A percentile compares a stretch with the other conserved stretches of the same genome.
Evolutionary conservation across 2,329 filamentous ascomycete species (phyloP).

Genomic region (Amesomyces nigricolor): DNA sequence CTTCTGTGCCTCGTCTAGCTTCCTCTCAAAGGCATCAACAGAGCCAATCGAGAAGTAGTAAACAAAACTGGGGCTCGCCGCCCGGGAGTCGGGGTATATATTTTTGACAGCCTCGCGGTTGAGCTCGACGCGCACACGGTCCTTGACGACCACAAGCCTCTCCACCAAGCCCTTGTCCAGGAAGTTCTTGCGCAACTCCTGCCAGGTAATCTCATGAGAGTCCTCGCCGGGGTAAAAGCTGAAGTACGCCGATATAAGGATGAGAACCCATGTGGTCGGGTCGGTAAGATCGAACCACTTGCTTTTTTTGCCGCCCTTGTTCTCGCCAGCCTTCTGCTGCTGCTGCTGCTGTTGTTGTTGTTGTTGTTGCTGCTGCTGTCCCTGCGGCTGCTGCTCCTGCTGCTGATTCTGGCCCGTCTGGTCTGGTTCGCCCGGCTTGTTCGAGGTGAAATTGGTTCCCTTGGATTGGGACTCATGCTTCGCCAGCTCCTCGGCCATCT

Average conservation of each 20-base stretch:
- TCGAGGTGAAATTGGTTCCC: conserved; percentile 24
- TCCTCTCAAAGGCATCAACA: conserved; percentile 84
- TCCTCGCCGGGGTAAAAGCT: conserved; percentile 41
- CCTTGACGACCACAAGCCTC: conserved; percentile 77
- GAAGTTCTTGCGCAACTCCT: conserved; percentile 90
- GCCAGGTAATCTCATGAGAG: conserved; percentile 83
- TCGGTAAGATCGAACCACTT: conserved; percentile 35
- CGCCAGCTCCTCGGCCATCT: conserved; percentile 44
- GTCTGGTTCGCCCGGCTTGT: conserved; percentile 21
- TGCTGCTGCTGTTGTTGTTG: conserved; percentile 16
- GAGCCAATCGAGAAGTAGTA: conserved; percentile 97
- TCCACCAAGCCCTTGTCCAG: conserved; percentile 94
- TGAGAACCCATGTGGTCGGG: conserved; percentile 46
- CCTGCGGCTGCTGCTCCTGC: conserved; percentile 22
- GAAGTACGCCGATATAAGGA: conserved; percentile 25
- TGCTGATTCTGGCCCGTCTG: conserved; percentile 22
- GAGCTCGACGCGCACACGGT: conserved; percentile 68
- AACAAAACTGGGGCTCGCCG: conserved; percentile 62
- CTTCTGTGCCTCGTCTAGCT: conserved; percentile 79
- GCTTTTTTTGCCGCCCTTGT: too few species aligned
- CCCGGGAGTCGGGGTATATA: conserved; percentile 71
- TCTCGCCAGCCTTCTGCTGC: background rate
- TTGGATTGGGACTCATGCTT: conserved; percentile 18
- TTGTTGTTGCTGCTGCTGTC: conserved; percentile 11
- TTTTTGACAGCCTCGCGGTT: conserved; percentile 67